These are phyloP conservation scores for Aspergillus carlsbadensis DNA, from an alignment of 495 filamentous ascomycete species.

Conservation along the genomic window DNA sequence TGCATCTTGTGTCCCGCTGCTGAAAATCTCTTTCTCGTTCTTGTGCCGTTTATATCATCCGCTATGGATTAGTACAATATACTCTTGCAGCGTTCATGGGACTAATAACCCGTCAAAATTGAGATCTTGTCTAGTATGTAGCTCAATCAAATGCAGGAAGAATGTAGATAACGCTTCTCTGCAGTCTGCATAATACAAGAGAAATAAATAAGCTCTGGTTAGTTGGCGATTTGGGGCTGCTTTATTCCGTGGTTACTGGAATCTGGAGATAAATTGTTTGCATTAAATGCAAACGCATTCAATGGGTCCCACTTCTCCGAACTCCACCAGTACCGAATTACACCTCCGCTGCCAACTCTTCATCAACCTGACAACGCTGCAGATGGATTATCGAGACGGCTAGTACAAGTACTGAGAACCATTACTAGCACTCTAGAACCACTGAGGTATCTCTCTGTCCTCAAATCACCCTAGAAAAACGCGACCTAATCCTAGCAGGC, in stretches of 20 bases:
- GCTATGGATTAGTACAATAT: no score
- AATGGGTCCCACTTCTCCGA: not conserved
- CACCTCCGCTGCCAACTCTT: not conserved
- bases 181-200: no score
- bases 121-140: no score
- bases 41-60: not conserved
- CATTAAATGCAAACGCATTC: slow-evolving; percentile 7
- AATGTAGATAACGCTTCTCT: no score
- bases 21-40: no score
- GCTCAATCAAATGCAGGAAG: no score
- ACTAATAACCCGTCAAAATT: no score
- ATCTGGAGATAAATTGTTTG: slow-evolving; percentile 9
- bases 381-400: not conserved
- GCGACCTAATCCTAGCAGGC: slow-evolving; percentile 1
- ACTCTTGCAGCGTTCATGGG: no score
- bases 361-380: not conserved
- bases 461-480: not conserved
- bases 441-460: not conserved
- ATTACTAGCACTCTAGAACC: not conserved
- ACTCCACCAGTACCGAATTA: not conserved
- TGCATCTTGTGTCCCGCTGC: not conserved
- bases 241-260: no score
- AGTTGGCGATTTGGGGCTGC: no score
- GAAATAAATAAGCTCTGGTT: no score
- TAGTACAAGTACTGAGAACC: not conserved